phyloP scores from a whole-genome alignment of 768 basidiomycete species.

The Fomitopsis serialis region DNA sequence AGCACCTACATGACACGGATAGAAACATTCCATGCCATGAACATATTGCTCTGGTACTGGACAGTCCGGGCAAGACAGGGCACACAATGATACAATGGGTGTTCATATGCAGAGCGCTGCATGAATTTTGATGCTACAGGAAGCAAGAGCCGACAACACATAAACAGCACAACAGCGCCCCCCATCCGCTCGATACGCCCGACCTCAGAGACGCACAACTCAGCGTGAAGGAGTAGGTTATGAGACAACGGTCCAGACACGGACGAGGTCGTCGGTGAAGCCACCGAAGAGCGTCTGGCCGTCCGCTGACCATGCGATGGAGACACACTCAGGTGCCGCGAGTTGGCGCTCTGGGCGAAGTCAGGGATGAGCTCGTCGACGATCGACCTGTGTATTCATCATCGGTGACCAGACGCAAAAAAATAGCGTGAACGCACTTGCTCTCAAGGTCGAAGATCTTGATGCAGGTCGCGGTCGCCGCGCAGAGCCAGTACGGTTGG shows the following conservation, averaged over 20 bases:
- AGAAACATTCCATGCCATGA: neutral
- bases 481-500: slow-evolving; percentile 99
- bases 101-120: slow-evolving; percentile 15
- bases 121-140: slow-evolving; percentile 19
- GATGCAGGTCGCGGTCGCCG: slow-evolving; percentile 93
- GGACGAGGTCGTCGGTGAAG: slow-evolving; percentile 91
- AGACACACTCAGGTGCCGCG: slow-evolving; percentile 89
- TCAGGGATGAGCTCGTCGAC: slow-evolving; percentile 99
- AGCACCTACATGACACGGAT: neutral
- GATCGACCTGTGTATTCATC: slow-evolving; percentile 59
- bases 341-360: slow-evolving; percentile 70
- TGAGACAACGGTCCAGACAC: slow-evolving; percentile 81
- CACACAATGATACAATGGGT: neutral
- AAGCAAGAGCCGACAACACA: slow-evolving; percentile 10
- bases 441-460: slow-evolving; percentile 99
- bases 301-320: slow-evolving; percentile 97
- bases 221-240: slow-evolving; percentile 19
- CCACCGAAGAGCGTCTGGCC: slow-evolving; percentile 97
- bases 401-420: neutral
- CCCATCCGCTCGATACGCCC: neutral
- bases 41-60: neutral
- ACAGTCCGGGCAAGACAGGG: neutral
- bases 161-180: slow-evolving; percentile 1
- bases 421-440: slow-evolving; percentile 61
- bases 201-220: slow-evolving; percentile 2